Base-by-base conservation (phyloP, 441 rosid species). In the Croton laevigatus region DNA sequence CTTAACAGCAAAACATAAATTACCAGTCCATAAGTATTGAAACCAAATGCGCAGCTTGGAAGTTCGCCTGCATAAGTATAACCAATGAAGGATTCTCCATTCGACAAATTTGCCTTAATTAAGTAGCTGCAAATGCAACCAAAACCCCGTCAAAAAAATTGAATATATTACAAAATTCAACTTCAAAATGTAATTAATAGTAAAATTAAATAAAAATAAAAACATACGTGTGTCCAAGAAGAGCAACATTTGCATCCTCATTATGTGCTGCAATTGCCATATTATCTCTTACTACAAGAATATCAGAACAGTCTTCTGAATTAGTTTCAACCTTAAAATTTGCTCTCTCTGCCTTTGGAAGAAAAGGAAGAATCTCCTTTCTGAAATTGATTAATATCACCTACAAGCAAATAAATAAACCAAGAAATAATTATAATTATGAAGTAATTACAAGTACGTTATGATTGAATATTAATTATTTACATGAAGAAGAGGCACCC, bases 1-100 rank as follows among this genome's bases (percentile, higher is more conserved):
- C 44, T 8, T 0, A 40, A 40, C 44, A 40, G 6, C 9, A 40
- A 5, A 40, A 40, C 23, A 37, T 3, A 5, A 3, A 34, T 68
- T 82, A 87, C 91, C 87, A 81, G 68, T 70, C 88, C 91, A 20
- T 61, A 66, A 72, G 48, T 80, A 65, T 81, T 87, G 75, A 83
- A 81, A 70, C 91, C 89, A 52, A 85, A 83, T 13, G 89, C 88
- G 49, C 89, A 83, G 78, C 86, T 84, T n/a, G 88, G 89, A 59
- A 85, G 88, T 80, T 83, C 89, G 55, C 88, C 88, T 23, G 91
- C 88, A 27, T 81, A 85, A 3, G 87, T 77, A 66, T 87, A 87
- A 11, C 85, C 81, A 58, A 75, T 40, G 70, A 84, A 85, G 44
- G 75, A 74, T 32, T 59, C 8, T 16, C 85, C 84, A 58, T 62